Base-by-base conservation (phyloP, 1,284 basidiomycete genomes). In the Leccinum huronense region DNA sequence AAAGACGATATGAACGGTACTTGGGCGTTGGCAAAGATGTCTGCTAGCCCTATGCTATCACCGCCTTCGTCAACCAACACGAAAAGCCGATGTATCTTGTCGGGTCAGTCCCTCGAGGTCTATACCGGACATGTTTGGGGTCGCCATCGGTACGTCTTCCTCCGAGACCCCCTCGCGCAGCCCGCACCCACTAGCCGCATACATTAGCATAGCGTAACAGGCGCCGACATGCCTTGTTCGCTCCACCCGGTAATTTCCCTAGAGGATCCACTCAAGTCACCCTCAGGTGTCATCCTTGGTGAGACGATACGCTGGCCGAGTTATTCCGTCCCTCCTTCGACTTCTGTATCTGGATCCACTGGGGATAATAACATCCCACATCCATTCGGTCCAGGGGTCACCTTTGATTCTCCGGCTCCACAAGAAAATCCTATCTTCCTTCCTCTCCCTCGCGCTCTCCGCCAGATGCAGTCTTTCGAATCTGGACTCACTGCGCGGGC, bases 381-480 rank as follows among this genome's bases (percentile, higher is more conserved):
- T 65, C 90, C 90, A 0, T 92, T 92, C 72, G 90, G 90, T 16
- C 72, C 75, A 9, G 83, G 85, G 10, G 81, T 90, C 34, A 69
- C 75, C 1, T 93, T 88, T 68, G 84, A 87, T 63, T 80, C 85
- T 0, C 89, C 88, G 2, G 76, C 80, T 4, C 80, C 83, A 60
- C 73, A 64, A 6, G 73, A 79, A n/a, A 72, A 78, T 1, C 64
- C 76, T 1, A 13, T 67, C 4, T 64, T 75, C 74, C 60, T 80
- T 76, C 70, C 77, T 78, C 67, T 81, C 1, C 81, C 84, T 1
- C 85, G 83, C 3, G 78, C 80, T 48, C 73, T 93, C 42, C 86
- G 90, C 19, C 88, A 88, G 73, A 88, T 92, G 86, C 89, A 92
- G 68, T 90, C 88, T 0, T 93, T 93, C 70, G 91, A 93, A 69